These are phyloP conservation scores for Stemphylium beticola DNA, from an alignment of 2,329 filamentous ascomycete species.

Conservation along the genomic window DNA sequence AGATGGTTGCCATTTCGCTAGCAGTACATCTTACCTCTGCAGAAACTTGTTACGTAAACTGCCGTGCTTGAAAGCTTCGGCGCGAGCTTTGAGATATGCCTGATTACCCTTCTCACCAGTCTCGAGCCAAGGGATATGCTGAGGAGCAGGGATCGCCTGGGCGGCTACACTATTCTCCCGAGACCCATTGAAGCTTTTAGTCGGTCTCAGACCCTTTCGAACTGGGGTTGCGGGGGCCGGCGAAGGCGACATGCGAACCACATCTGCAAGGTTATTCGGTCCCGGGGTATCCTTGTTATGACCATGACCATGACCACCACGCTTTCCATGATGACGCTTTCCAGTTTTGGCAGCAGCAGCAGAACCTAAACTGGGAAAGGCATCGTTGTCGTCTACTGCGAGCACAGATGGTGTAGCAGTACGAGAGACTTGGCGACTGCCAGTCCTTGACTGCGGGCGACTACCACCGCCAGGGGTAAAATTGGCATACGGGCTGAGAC, in stretches of 20 bases:
- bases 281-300: constrained; percentile 56
- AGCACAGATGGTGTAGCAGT: constrained; percentile 70
- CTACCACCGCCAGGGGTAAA: constrained; percentile 63
- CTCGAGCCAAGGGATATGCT: constrained; percentile 95
- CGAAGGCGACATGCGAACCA: constrained; percentile 93
- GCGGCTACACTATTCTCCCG: constrained; percentile 82
- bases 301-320: constrained; percentile 77
- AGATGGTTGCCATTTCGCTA: not conserved
- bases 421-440: constrained; percentile 77
- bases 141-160: constrained; percentile 82
- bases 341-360: constrained; percentile 72
- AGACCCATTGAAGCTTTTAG: constrained; percentile 69
- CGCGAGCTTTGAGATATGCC: constrained; percentile 90
- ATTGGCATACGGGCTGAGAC: constrained; percentile 67
- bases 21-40: constrained; percentile 69
- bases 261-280: constrained; percentile 85
- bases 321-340: constrained; percentile 93
- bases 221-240: constrained; percentile 67
- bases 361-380: constrained; percentile 87
- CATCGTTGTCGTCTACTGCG: constrained; percentile 90
- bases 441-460: constrained; percentile 79
- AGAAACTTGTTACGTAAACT: constrained; percentile 96
- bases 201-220: constrained; percentile 66
- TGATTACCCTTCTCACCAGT: constrained; percentile 91
- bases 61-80: constrained; percentile 96